Evolutionary conservation across 495 filamentous ascomycete species (phyloP), one percentile per base, ranked within the genome.

Genomic region (Beverwykella pulmonaria): DNA sequence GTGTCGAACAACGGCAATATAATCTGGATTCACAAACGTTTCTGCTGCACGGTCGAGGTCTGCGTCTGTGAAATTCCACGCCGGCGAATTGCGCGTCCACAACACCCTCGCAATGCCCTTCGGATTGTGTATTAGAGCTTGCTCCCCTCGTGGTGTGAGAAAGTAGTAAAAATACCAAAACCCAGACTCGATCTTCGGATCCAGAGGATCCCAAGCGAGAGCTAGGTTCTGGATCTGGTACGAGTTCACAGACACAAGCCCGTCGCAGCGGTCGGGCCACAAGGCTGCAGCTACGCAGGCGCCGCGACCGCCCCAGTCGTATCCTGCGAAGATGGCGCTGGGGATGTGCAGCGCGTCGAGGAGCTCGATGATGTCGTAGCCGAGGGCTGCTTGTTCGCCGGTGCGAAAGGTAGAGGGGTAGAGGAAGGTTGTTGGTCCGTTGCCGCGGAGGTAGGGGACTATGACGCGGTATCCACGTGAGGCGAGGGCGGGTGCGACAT

Each of bases 21-120:
- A 55, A 27, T 55, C 53, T 32, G 53, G 53, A 15, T 55, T 32
- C 23, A 32, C 26, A 6, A 55, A 30, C 15, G 53, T 30, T 26
- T 55, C 17, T 6, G 15, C 4, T 17, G 44, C 44, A 6, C 5
- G 17, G 15, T 48, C 44, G 6, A 48, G 22, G 17, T 48, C 44
- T 17, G 17, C 44, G 17, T 48, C 15, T 6, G 44, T 48, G 44
- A 48, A n/a, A 23, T 48, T 48, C 44, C 44, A 48, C 17, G 17
- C 17, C 17, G 44, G 44, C 17, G 44, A 48, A 23, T 48, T 48
- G 44, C 44, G 44, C 44, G 44, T 48, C 44, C 44, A 48, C 17
- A 17, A 4, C 4, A 48, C 22, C 22, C 44, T 48, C 6, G 44
- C 4, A 48, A 48, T 48, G 15, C 22, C 44, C 44, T 48, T 48